Conservation (phyloP, 805 yeast species). For the Ogataea zsoltii region DNA sequence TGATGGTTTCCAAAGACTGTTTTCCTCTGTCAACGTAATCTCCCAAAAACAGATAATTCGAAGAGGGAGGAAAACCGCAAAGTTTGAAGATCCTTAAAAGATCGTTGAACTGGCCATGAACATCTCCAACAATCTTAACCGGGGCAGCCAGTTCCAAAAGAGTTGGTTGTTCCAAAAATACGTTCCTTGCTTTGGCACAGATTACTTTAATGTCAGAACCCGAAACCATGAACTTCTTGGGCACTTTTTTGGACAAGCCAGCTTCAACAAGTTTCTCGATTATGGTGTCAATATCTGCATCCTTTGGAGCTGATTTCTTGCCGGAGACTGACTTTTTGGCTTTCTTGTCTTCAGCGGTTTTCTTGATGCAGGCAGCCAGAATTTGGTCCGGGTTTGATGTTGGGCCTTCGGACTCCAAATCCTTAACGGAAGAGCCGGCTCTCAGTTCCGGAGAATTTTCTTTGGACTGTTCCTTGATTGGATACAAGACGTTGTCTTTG, state of each 20-base stretch:
- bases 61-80: constrained; percentile 61
- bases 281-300: constrained; percentile 57
- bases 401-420: background rate
- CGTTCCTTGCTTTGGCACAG: constrained; percentile 57
- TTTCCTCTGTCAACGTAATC: constrained; percentile 63
- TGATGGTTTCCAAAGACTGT: constrained; percentile 56
- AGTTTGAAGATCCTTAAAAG: constrained; percentile 53
- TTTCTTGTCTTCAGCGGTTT: background rate
- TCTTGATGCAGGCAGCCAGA: constrained; percentile 3
- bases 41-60: constrained; percentile 57
- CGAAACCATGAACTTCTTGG: constrained; percentile 52
- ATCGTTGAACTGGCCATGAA: constrained; percentile 68
- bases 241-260: constrained; percentile 44
- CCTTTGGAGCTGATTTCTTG: constrained; percentile 2
- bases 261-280: constrained; percentile 59
- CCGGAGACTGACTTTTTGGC: constrained; percentile 1
- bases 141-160: constrained; percentile 70
- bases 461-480: constrained; percentile 36
- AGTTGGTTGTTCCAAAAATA: constrained; percentile 65
- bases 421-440: background rate
- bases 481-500: constrained; percentile 23
- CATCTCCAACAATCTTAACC: constrained; percentile 81
- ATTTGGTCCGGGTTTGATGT: background rate
- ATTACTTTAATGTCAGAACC: constrained; percentile 56
- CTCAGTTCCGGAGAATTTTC: constrained; percentile 32